Evolutionary conservation across 176 grass and related monocot genomes (phyloP).

Genomic region (Carex scoparia): DNA sequence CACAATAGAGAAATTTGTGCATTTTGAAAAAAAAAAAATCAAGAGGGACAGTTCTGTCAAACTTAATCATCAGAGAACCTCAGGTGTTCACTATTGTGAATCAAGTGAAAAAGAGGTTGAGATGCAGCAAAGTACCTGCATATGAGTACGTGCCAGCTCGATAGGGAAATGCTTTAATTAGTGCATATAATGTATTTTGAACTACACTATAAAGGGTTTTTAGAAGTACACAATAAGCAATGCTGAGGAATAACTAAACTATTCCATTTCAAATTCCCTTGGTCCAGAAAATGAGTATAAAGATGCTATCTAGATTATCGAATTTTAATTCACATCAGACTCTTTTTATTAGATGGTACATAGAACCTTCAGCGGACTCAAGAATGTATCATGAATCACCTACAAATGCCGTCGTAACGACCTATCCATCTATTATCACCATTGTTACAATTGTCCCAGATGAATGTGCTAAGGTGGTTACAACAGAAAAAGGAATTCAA

Average conservation of each 20-base stretch:
- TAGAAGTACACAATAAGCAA: too few relatives aligned
- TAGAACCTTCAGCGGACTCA: constrained; percentile 71
- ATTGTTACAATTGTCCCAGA: constrained; percentile 91
- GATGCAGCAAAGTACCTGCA: constrained; percentile 55
- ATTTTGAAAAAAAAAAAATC: not conserved
- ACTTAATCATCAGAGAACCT: not conserved
- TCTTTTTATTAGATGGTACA: constrained; percentile 39
- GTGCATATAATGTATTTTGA: too few relatives aligned
- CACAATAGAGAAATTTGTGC: not conserved
- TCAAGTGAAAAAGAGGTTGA: not conserved
- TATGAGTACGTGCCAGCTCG: constrained; percentile 75
- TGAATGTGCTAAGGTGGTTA: constrained; percentile 48
- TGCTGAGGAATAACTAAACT: too few relatives aligned
- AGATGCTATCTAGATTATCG: too few relatives aligned
- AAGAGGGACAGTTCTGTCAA: not conserved
- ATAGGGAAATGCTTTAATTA: constrained; percentile 30
- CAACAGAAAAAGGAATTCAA: not conserved
- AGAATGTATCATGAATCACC: constrained; percentile 89
- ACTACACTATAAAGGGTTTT: too few relatives aligned
- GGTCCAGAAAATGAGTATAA: too few relatives aligned
- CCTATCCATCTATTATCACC: constrained; percentile 90
- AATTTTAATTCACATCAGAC: too few relatives aligned
- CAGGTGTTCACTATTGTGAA: not conserved
- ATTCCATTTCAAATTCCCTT: too few relatives aligned
- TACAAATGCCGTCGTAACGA: constrained; percentile 85